Conservation (phyloP, 73 alveolate genomes). For the Paramecium sexaurelia region DNA sequence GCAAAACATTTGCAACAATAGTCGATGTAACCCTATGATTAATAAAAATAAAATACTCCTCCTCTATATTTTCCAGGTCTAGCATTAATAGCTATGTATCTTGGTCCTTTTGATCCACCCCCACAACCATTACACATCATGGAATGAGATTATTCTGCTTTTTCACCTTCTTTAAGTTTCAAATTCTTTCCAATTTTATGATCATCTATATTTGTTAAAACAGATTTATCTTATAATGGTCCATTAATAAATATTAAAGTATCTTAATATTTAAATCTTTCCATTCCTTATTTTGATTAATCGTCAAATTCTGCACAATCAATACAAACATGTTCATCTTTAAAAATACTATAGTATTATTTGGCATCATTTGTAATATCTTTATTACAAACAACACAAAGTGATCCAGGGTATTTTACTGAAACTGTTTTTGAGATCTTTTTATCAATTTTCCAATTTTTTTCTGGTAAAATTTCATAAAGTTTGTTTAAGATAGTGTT, state of each 20-base stretch:
- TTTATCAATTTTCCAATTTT: not conserved
- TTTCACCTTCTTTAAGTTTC: not conserved
- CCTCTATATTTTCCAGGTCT: not conserved
- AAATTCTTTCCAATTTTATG: constrained; percentile 5
- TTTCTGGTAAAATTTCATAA: not conserved
- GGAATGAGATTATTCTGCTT: not conserved
- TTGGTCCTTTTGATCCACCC: not conserved
- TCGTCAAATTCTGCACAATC: constrained; percentile 48
- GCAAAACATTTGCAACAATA: not conserved
- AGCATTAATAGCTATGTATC: not conserved
- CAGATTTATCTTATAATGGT: not conserved
- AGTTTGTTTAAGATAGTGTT: not conserved
- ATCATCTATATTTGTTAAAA: not conserved
- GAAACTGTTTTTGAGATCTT: not conserved
- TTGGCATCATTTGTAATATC: not conserved
- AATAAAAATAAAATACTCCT: not conserved
- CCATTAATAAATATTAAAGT: constrained; percentile 8
- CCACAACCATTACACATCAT: not conserved
- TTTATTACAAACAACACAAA: not conserved
- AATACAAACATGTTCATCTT: not conserved
- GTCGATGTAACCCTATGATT: not conserved
- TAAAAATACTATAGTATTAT: not conserved
- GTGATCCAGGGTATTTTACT: not conserved
- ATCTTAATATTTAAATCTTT: not conserved
- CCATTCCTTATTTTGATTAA: not conserved